Evolutionary conservation across 2,329 filamentous ascomycete genomes (phyloP).

Genomic region (Cryphonectria naterciae): DNA sequence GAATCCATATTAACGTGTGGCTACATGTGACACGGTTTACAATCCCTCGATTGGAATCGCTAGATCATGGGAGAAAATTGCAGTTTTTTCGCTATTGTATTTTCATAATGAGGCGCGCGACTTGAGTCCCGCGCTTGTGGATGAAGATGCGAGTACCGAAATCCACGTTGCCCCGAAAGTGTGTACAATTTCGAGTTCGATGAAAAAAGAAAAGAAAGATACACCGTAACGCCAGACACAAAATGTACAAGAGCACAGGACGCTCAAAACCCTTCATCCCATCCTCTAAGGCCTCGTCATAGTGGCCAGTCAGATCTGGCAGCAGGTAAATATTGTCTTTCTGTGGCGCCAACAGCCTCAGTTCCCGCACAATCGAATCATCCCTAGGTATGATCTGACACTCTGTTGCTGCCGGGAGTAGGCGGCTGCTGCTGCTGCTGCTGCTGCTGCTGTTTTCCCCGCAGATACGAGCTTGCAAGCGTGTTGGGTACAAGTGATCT

Average conservation of each 20-base stretch:
- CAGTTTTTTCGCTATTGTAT: not conserved
- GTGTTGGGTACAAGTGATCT: not conserved
- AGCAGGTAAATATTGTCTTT: not conserved
- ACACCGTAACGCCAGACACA: not conserved
- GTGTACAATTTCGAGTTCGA: not conserved
- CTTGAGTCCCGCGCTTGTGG: not conserved
- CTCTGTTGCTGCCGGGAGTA: not conserved
- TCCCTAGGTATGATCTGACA: not conserved
- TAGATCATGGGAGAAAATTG: not conserved
- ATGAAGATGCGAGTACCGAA: constrained; percentile 3
- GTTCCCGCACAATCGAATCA: not conserved
- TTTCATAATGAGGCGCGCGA: not conserved
- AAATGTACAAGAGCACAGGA: not conserved
- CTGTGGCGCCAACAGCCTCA: not conserved
- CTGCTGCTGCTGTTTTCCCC: not conserved
- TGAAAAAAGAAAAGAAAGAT: not conserved
- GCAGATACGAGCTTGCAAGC: not conserved
- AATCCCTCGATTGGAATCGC: no score
- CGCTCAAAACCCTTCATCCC: not conserved
- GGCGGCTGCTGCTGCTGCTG: not conserved
- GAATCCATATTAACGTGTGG: not conserved
- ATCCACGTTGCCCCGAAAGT: not conserved
- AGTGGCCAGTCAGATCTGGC: not conserved
- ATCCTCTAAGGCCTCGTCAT: not conserved
- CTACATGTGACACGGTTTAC: not conserved